Percentiles rank a stretch among this genome's conserved stretches.
phyloP scores from a whole-genome alignment of 1,284 basidiomycete genomes.

The Moniliella sp. region DNA sequence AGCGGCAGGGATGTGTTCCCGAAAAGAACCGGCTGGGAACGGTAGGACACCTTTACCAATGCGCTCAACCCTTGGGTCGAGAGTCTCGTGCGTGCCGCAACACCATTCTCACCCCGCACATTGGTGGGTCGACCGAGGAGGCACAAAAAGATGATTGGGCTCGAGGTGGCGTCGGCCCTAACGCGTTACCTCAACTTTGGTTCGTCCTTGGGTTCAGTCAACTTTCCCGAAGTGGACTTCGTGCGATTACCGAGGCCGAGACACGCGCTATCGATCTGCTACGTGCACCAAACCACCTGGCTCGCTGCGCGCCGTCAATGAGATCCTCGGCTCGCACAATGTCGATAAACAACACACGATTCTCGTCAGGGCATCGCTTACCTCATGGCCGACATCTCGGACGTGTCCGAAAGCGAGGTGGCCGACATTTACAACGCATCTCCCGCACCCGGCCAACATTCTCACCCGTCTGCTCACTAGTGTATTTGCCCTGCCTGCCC shows the following conservation, averaged over 20 bases:
- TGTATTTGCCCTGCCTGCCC: no score
- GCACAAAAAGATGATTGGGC: constrained; percentile 91
- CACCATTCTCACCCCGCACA: constrained; percentile 49
- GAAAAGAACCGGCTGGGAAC: constrained; percentile 65
- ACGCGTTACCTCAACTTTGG: constrained; percentile 80
- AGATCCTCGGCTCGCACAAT: constrained; percentile 71
- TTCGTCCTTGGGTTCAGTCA: constrained; percentile 67
- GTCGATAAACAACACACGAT: constrained; percentile 98
- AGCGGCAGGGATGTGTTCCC: constrained; percentile 83
- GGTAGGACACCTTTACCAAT: constrained; percentile 45
- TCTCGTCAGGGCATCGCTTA: constrained; percentile 85
- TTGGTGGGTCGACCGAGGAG: constrained; percentile 95
- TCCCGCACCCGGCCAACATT: constrained; percentile 43
- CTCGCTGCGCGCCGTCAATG: constrained; percentile 85
- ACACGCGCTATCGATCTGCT: constrained; percentile 59
- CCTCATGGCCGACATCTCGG: constrained; percentile 81
- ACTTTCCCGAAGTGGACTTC: constrained; percentile 98
- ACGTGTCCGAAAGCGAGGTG: constrained; percentile 63
- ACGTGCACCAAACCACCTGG: constrained; percentile 93
- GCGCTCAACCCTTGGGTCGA: constrained; percentile 52
- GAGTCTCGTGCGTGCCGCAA: constrained; percentile 17
- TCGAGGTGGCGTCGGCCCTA: constrained; percentile 70
- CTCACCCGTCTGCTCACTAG: constrained; percentile 13
- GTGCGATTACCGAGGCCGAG: constrained; percentile 56
- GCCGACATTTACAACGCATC: constrained; percentile 60